phyloP scores from a whole-genome alignment of 768 basidiomycete species.

The Mycena albidolilacea region DNA sequence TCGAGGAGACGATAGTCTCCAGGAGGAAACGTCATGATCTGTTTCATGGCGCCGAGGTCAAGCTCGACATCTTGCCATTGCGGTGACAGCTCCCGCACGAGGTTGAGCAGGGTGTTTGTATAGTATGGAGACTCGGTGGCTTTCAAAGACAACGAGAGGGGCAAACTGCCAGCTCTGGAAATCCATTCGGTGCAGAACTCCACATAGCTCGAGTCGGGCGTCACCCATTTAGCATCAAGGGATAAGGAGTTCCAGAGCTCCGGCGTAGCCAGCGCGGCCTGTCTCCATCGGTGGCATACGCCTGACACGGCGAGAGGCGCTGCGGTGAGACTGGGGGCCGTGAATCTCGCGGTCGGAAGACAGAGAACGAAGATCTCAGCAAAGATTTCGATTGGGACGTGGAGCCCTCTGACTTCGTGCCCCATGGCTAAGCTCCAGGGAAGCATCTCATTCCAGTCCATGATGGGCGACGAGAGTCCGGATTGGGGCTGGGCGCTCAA shows the following conservation, averaged over 20 bases:
- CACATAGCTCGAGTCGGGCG: not conserved
- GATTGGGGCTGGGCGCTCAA: no score
- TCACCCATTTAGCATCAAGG: not conserved
- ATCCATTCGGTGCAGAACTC: not conserved
- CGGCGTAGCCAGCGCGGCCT: not conserved
- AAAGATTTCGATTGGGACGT: not conserved
- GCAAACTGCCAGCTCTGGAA: not conserved
- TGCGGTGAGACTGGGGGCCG: constrained; percentile 15
- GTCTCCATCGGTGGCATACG: constrained; percentile 5
- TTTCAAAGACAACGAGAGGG: not conserved
- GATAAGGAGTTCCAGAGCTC: not conserved
- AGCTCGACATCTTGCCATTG: constrained; percentile 7
- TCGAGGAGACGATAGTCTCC: not conserved
- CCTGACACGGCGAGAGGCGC: not conserved
- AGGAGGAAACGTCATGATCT: not conserved
- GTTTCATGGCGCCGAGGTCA: not conserved
- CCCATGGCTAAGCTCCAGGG: not conserved
- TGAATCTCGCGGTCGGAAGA: not conserved
- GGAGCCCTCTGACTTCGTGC: not conserved
- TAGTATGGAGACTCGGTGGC: not conserved
- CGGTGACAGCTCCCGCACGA: not conserved
- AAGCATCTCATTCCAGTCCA: no score
- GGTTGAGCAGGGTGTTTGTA: not conserved
- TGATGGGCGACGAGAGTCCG: no score
- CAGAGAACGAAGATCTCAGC: not conserved